Evolutionary conservation across 129 eudicot genomes (phyloP).

Genomic region (Flaveria linearis): DNA sequence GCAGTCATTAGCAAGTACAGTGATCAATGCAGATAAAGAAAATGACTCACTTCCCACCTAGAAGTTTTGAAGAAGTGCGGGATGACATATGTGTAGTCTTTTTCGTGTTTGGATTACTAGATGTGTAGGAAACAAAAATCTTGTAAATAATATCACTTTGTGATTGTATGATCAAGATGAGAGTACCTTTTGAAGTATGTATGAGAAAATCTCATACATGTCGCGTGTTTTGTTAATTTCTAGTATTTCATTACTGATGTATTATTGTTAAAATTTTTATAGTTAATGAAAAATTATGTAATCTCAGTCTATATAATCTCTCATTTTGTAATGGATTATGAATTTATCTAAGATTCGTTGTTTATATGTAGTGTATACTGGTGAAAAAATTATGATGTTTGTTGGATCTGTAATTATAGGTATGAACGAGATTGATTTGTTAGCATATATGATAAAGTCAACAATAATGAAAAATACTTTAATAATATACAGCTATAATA

Average conservation of each 20-base stretch:
- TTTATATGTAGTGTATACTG: neutral
- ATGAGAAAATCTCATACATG: constrained; percentile 31
- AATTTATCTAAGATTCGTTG: neutral
- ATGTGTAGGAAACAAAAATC: constrained; percentile 31
- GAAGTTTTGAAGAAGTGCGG: constrained; percentile 38
- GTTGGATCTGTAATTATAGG: neutral
- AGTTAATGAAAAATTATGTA: neutral
- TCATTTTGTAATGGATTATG: neutral
- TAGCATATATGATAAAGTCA: neutral
- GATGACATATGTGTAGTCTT: constrained; percentile 29
- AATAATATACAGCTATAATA: neutral
- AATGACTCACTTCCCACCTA: constrained; percentile 9
- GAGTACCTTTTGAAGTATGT: constrained; percentile 26
- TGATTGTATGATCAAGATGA: constrained; percentile 48
- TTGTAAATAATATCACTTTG: constrained; percentile 46
- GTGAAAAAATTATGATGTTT: no score
- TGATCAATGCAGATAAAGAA: constrained; percentile 1
- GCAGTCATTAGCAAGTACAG: constrained; percentile 21
- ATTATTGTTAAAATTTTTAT: constrained; percentile 4
- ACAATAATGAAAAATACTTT: neutral
- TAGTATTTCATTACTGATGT: constrained; percentile 16
- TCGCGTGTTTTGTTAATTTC: constrained; percentile 9
- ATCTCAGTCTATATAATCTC: neutral
- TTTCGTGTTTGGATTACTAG: constrained; percentile 26
- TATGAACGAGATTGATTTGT: neutral